A percentile compares a stretch with the other conserved stretches of the same genome.
phyloP scores from a whole-genome alignment of 75 land plant genomes.

The Chamaecyparis obtusa region DNA sequence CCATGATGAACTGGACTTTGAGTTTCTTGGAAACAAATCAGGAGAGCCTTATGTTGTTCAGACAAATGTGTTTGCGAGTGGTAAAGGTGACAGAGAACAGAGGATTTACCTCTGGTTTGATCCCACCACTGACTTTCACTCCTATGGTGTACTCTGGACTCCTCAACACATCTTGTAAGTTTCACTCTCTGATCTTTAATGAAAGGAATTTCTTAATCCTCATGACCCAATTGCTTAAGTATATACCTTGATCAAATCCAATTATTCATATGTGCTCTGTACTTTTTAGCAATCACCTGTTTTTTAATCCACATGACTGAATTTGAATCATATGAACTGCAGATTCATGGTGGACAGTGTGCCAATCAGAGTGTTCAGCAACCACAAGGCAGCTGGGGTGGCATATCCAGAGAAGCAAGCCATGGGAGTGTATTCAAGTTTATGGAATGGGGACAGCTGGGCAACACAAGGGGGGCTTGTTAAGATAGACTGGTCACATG shows the following conservation, averaged over 20 bases:
- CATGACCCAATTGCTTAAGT: too few species aligned
- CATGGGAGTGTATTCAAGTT: slow-evolving; percentile 54
- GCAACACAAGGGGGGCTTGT: slow-evolving; percentile 51
- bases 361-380: slow-evolving; percentile 66
- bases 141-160: slow-evolving; percentile 55
- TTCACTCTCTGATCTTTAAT: too few species aligned
- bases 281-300: too few species aligned
- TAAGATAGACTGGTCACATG: slow-evolving; percentile 62
- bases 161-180: slow-evolving; percentile 54
- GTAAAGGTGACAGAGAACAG: slow-evolving; percentile 44
- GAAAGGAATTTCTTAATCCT: too few species aligned
- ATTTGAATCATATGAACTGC: neutral
- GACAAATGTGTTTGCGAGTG: slow-evolving; percentile 13
- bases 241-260: too few species aligned
- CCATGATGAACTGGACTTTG: slow-evolving; percentile 29
- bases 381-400: slow-evolving; percentile 20
- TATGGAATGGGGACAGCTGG: slow-evolving; percentile 38
- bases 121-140: slow-evolving; percentile 58
- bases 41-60: too few species aligned
- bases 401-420: slow-evolving; percentile 61
- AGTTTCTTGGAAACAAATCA: too few species aligned
- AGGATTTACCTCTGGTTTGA: slow-evolving; percentile 61
- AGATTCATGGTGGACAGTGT: slow-evolving; percentile 68
- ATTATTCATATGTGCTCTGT: too few species aligned
- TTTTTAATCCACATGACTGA: too few species aligned